Conservation (phyloP, 75 land plant genomes). For the Pinus albicaulis region DNA sequence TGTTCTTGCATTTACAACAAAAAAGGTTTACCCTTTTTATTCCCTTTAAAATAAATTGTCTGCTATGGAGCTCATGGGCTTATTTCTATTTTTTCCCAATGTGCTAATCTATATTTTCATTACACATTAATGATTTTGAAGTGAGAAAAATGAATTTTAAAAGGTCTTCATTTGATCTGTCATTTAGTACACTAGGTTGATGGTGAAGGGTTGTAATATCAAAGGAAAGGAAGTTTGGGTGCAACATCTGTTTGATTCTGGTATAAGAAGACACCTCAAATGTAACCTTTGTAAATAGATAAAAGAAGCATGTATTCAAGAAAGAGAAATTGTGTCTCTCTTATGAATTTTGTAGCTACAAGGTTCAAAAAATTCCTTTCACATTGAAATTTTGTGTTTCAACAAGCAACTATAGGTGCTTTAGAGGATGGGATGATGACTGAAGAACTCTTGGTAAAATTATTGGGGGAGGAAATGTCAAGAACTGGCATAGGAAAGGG, state of each 20-base stretch:
- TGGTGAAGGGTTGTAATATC: too few species aligned
- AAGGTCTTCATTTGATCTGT: too few species aligned
- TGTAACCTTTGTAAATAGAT: background rate
- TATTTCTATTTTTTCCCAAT: too few species aligned
- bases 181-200: too few species aligned
- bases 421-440: constrained; percentile 84
- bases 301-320: background rate
- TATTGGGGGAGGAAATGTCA: constrained; percentile 25
- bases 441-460: constrained; percentile 51
- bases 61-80: too few species aligned
- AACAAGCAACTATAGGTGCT: constrained; percentile 66
- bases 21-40: too few species aligned
- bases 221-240: background rate
- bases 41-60: too few species aligned
- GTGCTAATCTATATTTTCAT: too few species aligned
- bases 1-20: too few species aligned
- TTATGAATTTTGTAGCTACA: background rate
- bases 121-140: too few species aligned
- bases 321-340: background rate
- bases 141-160: too few species aligned
- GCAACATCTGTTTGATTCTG: background rate
- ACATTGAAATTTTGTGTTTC: background rate
- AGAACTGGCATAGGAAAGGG: background rate
- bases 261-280: background rate
- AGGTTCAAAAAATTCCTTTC: background rate